These are phyloP conservation scores for Leccinum colubrinum DNA, from an alignment of 1,284 basidiomycete species.

Conservation along the genomic window DNA sequence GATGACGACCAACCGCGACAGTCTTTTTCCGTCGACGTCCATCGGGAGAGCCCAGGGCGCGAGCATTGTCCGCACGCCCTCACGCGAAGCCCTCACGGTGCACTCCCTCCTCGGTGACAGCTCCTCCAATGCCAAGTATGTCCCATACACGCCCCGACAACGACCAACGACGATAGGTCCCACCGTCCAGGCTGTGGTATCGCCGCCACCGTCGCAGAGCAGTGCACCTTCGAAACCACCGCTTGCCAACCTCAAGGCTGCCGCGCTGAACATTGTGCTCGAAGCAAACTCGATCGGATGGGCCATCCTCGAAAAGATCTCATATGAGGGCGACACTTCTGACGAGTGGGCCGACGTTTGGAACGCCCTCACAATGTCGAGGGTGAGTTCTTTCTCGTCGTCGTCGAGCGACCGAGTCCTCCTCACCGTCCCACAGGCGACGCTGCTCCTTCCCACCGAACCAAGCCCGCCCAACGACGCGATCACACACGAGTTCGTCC, in stretches of 20 bases:
- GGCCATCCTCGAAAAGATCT: slow-evolving; percentile 80
- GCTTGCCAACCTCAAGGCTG: slow-evolving; percentile 78
- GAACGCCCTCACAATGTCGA: slow-evolving; percentile 62
- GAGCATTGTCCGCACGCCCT: slow-evolving; percentile 44
- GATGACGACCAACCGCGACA: slow-evolving; percentile 34
- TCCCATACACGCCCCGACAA: slow-evolving; percentile 55
- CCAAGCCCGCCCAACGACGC: slow-evolving; percentile 42
- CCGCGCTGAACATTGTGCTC: slow-evolving; percentile 73
- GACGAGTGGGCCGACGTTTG: slow-evolving; percentile 79
- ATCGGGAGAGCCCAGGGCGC: slow-evolving; percentile 49
- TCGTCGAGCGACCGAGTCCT: background rate
- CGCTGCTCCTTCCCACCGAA: slow-evolving; percentile 74
- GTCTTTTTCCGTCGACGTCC: slow-evolving; percentile 48
- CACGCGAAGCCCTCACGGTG: slow-evolving; percentile 55
- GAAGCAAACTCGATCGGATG: slow-evolving; percentile 74
- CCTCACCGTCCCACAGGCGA: slow-evolving; percentile 51
- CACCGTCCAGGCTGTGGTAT: background rate
- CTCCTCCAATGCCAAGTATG: slow-evolving; percentile 38
- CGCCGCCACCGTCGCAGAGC: background rate
- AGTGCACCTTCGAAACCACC: slow-evolving; percentile 50
- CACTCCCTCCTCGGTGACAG: slow-evolving; percentile 57
- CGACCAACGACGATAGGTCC: slow-evolving; percentile 47
- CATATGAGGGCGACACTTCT: slow-evolving; percentile 56
- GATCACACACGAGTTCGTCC: slow-evolving; percentile 73
- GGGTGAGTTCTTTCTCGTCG: slow-evolving; percentile 45